phyloP scores from a whole-genome alignment of 768 basidiomycete species.

The Tremella fuciformis region DNA sequence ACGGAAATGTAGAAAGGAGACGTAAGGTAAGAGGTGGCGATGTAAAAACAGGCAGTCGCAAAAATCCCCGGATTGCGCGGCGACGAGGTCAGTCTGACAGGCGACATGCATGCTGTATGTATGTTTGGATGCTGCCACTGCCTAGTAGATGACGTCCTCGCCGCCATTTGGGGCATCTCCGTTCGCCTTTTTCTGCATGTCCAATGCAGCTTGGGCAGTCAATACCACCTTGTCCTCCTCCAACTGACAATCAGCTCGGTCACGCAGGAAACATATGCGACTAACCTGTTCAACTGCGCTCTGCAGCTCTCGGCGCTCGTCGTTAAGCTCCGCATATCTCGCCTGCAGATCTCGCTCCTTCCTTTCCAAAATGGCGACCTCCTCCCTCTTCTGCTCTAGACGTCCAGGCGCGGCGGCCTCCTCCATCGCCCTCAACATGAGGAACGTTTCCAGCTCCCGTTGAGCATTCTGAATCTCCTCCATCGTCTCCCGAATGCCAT shows the following conservation, averaged over 20 bases:
- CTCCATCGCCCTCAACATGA: conserved; percentile 69
- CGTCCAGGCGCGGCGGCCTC: conserved; percentile 71
- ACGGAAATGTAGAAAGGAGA: not conserved
- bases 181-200: conserved; percentile 19
- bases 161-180: not conserved
- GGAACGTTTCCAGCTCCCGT: conserved; percentile 76
- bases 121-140: too few relatives aligned
- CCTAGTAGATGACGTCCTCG: conserved; percentile 1
- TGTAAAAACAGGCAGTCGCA: not conserved
- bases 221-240: conserved; percentile 66
- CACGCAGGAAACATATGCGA: conserved; percentile 29
- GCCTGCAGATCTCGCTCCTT: conserved; percentile 76
- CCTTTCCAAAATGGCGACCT: conserved; percentile 74
- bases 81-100: not conserved
- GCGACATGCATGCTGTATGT: too few relatives aligned
- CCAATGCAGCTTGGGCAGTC: conserved; percentile 49
- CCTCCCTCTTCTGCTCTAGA: conserved; percentile 74
- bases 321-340: conserved; percentile 76
- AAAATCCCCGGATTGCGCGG: not conserved
- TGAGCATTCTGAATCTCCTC: conserved; percentile 66
- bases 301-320: conserved; percentile 55
- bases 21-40: conserved; percentile 1
- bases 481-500: conserved; percentile 52
- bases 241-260: conserved; percentile 59
- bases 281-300: conserved; percentile 48